Evolutionary conservation across 768 basidiomycete species (phyloP).

Genomic region (Pisolithus microcarpus): DNA sequence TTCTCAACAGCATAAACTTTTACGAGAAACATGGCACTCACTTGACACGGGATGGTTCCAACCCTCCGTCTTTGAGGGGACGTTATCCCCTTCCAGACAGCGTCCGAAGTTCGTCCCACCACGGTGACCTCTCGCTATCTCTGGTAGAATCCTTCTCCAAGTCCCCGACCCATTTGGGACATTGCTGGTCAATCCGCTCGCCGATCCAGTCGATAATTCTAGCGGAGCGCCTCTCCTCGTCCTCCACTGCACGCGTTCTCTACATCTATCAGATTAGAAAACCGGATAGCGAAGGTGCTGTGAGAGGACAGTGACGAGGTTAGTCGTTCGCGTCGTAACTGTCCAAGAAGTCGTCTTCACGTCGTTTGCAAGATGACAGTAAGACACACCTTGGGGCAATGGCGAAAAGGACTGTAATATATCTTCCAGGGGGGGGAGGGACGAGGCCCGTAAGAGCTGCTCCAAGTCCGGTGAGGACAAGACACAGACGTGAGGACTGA

Average conservation of each 20-base stretch:
- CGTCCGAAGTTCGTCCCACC: conserved; percentile 84
- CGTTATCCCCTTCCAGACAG: conserved; percentile 70
- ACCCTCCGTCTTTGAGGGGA: conserved; percentile 63
- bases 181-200: conserved; percentile 56
- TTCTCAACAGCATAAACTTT: conserved; percentile 5
- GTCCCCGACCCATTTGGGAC: conserved; percentile 66
- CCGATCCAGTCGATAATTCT: conserved; percentile 86
- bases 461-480: conserved; percentile 64
- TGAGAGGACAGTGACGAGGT: conserved; percentile 66
- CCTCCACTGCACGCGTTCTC: conserved; percentile 71
- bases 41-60: conserved; percentile 86
- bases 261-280: conserved; percentile 67
- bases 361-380: neutral
- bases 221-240: conserved; percentile 70
- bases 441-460: conserved; percentile 48
- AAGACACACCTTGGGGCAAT: conserved; percentile 61
- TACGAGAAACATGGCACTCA: conserved; percentile 32
- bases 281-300: conserved; percentile 64
- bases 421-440: conserved; percentile 62
- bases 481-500: conserved; percentile 78
- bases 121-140: conserved; percentile 50
- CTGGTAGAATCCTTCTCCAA: conserved; percentile 41
- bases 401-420: conserved; percentile 84
- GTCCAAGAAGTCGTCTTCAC: conserved; percentile 5
- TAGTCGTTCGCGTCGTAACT: conserved; percentile 78